Evolutionary conservation across 257 asterid species (phyloP), one percentile per base, ranked within the genome.

Genomic region (Agastache rugosa): DNA sequence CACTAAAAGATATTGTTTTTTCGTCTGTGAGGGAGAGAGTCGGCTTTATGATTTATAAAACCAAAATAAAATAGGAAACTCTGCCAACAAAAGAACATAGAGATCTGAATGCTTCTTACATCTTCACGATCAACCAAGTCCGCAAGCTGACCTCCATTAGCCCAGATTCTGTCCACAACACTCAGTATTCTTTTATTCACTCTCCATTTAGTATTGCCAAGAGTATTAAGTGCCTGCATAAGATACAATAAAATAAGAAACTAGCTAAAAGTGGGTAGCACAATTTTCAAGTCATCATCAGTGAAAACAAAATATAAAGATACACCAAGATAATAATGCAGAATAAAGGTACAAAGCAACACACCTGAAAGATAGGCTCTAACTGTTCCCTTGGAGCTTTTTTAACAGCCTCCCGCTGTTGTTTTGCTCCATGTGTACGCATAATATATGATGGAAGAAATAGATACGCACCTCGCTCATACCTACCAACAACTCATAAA

Each of bases 391-490:
- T 95, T 17, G 94, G 88, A 75, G 85, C 75, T 83, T 91, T 88
- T 86, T 85, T 95, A 71, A 95, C 53, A 60, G 88, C 96, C 74
- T 90, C 97, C 4, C 96, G 83, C 74, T 90, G 99, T 76, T 89
- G 97, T 84, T 79, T 95, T 77, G 98, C 96, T 78, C 98, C 96
- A 85, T 95, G 99, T 1, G 97, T 95, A 61, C 99, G 96, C 99
- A 95, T 95, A 44, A 95, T 75, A 80, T 90, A 92, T 35, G 99
- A 95, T 29, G 97, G 96, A 72, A 95, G 79, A 86, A 95, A 92
- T 82, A 95, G 78, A 85, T 95, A 81, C n/a, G 93, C 99, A 70
- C 98, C 98, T 75, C 86, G 85, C 55, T 87, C 97, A 76, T 90
- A 89, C 85, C 99, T 95, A 84, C 53, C 81, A 86, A 59, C 41